These are phyloP conservation scores for Schizopora paradoxa DNA, from an alignment of 1,284 basidiomycete species.

Conservation along the genomic window DNA sequence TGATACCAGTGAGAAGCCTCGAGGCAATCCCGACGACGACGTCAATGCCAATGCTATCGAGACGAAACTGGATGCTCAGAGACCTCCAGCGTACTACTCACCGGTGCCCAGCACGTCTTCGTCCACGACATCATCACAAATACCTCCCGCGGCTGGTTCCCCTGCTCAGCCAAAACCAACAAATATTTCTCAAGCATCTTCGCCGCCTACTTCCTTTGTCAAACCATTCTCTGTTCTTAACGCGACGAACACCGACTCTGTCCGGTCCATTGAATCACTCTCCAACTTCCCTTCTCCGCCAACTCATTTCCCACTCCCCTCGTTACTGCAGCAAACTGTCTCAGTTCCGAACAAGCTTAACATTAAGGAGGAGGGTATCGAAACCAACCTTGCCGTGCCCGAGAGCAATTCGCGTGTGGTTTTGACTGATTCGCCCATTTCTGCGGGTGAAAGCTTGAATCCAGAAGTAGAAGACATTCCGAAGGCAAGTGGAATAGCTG, in stretches of 20 bases:
- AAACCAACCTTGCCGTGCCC: too few relatives aligned
- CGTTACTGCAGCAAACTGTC: slow-evolving; percentile 24
- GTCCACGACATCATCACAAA: slow-evolving; percentile 4
- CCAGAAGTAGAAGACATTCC: too few relatives aligned
- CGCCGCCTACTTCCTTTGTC: too few relatives aligned
- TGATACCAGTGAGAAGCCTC: too few relatives aligned
- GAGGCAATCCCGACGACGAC: neutral
- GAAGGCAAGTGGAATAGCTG: too few relatives aligned
- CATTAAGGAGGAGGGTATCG: too few relatives aligned
- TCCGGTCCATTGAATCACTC: slow-evolving; percentile 57
- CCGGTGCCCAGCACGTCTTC: slow-evolving; percentile 3
- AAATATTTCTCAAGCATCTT: neutral
- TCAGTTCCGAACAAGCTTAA: too few relatives aligned
- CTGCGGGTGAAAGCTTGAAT: too few relatives aligned
- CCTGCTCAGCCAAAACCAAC: slow-evolving; percentile 6
- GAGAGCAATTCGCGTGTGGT: too few relatives aligned
- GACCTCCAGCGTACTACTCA: slow-evolving; percentile 4
- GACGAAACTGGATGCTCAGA: slow-evolving; percentile 2
- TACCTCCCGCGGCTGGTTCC: neutral
- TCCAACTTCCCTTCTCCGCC: slow-evolving; percentile 69
- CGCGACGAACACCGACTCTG: slow-evolving; percentile 26
- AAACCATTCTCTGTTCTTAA: slow-evolving; percentile 10
- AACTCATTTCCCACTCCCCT: slow-evolving; percentile 61
- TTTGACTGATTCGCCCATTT: too few relatives aligned
- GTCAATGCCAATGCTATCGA: neutral